Percentiles rank a stretch among this genome's conserved stretches.
phyloP scores from a whole-genome alignment of 2,329 filamentous ascomycete species.

The Proliferodiscus dingleyae region DNA sequence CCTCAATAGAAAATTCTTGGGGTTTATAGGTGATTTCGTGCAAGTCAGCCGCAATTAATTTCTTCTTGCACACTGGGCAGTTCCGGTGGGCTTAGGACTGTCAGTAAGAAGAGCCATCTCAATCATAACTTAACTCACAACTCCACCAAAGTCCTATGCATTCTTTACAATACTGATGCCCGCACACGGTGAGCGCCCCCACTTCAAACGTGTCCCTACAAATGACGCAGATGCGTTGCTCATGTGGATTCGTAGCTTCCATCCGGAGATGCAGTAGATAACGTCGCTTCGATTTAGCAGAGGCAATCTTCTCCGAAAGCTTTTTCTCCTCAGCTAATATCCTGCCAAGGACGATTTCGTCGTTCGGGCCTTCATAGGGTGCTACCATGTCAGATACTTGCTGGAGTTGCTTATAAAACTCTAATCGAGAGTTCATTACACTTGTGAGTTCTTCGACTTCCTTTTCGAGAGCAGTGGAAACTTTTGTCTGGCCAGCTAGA shows the following conservation, averaged over 20 bases:
- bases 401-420: conserved; percentile 89
- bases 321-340: conserved; percentile 55
- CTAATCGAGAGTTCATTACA: conserved; percentile 79
- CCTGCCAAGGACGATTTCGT: conserved; percentile 31
- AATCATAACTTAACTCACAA: conserved; percentile 20
- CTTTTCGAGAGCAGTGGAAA: conserved; percentile 47
- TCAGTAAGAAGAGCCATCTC: not conserved
- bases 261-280: conserved; percentile 50
- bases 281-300: conserved; percentile 66
- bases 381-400: conserved; percentile 83
- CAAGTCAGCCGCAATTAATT: conserved; percentile 61
- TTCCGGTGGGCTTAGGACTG: conserved; percentile 51
- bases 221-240: conserved; percentile 74
- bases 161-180: conserved; percentile 86
- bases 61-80: conserved; percentile 80
- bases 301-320: conserved; percentile 53
- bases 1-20: conserved; percentile 63
- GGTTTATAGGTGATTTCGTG: conserved; percentile 84
- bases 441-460: conserved; percentile 73
- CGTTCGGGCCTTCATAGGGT: conserved; percentile 57
- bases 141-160: conserved; percentile 79
- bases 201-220: conserved; percentile 71
- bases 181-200: conserved; percentile 82
- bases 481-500: conserved; percentile 48
- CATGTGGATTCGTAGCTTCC: conserved; percentile 48